Conservation (phyloP, 768 basidiomycete genomes). For the Dictyophora rubrovolvata region DNA sequence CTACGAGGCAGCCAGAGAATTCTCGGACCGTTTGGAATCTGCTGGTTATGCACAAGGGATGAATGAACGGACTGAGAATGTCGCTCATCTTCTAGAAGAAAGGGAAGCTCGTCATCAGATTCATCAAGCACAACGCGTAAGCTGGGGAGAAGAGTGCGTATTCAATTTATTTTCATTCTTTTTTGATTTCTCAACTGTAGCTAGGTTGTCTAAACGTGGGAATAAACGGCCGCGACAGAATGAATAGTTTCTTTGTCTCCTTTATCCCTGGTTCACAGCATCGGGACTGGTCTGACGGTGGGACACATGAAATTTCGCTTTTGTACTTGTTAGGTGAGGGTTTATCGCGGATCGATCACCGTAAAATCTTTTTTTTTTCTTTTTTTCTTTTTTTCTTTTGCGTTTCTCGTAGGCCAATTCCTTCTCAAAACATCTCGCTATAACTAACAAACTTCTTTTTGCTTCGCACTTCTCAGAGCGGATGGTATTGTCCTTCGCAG, state of each 20-base stretch:
- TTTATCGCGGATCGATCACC: too few relatives aligned
- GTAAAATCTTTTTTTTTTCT: too few relatives aligned
- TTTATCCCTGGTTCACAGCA: too few relatives aligned
- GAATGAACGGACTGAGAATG: constrained; percentile 1
- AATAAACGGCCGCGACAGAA: background rate
- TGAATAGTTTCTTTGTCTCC: too few relatives aligned
- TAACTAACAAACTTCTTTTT: background rate
- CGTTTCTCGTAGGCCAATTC: background rate
- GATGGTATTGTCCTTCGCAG: background rate
- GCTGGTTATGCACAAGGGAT: constrained; percentile 1
- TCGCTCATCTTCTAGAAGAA: background rate
- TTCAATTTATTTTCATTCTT: background rate
- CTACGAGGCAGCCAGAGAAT: background rate
- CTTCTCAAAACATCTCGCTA: background rate
- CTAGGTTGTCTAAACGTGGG: background rate
- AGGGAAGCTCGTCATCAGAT: background rate
- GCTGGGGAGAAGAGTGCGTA: background rate
- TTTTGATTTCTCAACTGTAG: background rate
- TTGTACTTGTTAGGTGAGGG: too few relatives aligned
- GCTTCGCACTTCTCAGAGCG: background rate
- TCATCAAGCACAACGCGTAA: background rate
- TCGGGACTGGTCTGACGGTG: too few relatives aligned
- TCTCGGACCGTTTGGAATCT: background rate
- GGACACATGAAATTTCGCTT: too few relatives aligned
- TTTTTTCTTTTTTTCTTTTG: too few relatives aligned